Conservation (phyloP, 352 stramenopile species). For the Aphanomyces euteiches region DNA sequence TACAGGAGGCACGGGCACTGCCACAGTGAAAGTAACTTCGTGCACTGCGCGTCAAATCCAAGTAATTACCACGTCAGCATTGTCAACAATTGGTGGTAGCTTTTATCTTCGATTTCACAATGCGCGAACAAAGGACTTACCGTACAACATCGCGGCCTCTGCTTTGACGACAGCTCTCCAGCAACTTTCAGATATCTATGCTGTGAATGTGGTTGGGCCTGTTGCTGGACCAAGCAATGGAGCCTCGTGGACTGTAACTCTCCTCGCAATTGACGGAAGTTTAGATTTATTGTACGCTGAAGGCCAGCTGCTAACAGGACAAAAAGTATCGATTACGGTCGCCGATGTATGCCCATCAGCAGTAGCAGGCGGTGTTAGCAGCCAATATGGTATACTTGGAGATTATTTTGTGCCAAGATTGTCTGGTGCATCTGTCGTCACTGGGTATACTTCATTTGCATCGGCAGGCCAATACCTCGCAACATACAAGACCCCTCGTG, state of each 20-base stretch:
- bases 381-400: slow-evolving; percentile 51
- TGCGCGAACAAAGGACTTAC: slow-evolving; percentile 66
- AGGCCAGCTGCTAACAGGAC: slow-evolving; percentile 65
- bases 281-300: slow-evolving; percentile 74
- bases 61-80: slow-evolving; percentile 50
- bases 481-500: slow-evolving; percentile 83
- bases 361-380: slow-evolving; percentile 37
- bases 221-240: slow-evolving; percentile 44
- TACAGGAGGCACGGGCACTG: slow-evolving; percentile 31
- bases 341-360: slow-evolving; percentile 44
- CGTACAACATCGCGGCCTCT: slow-evolving; percentile 50
- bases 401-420: slow-evolving; percentile 68
- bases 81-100: slow-evolving; percentile 59
- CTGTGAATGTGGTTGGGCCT: slow-evolving; percentile 49
- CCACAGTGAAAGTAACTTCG: slow-evolving; percentile 72
- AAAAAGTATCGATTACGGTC: slow-evolving; percentile 44
- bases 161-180: slow-evolving; percentile 61
- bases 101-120: slow-evolving; percentile 82
- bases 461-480: slow-evolving; percentile 78
- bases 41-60: slow-evolving; percentile 86
- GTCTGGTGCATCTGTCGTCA: slow-evolving; percentile 46
- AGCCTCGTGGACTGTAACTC: slow-evolving; percentile 82
- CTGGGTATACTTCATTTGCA: slow-evolving; percentile 59
- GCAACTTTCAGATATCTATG: slow-evolving; percentile 67
- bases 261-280: slow-evolving; percentile 63